Conservation (phyloP, 257 asterid species). For the Solanum ossicruentum region DNA sequence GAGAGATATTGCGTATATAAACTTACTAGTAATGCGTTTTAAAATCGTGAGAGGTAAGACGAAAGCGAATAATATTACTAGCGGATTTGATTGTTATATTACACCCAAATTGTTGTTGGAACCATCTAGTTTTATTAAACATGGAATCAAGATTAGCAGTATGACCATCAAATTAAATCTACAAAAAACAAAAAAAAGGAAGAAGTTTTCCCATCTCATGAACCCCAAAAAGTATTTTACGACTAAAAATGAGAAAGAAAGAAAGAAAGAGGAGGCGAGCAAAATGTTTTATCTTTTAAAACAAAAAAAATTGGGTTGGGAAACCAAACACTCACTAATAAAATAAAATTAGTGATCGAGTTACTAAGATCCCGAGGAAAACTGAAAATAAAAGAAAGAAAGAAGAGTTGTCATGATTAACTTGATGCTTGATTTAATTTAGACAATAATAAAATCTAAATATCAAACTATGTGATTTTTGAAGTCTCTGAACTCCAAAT, state of each 20-base stretch:
- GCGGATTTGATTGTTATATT: rapidly evolving
- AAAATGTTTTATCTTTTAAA: too few species aligned
- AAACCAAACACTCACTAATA: too few species aligned
- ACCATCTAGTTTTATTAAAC: not conserved
- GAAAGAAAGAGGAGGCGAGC: not conserved
- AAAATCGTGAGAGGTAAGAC: too few species aligned
- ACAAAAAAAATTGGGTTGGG: too few species aligned
- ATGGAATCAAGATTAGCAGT: not conserved
- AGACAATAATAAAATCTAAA: not conserved
- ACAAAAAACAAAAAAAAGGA: too few species aligned
- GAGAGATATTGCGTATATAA: too few species aligned
- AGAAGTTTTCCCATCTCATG: not conserved
- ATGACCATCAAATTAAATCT: too few species aligned
- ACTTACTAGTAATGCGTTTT: too few species aligned
- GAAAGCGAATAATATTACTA: too few species aligned
- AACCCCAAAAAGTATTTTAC: not conserved
- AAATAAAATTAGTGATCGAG: too few species aligned
- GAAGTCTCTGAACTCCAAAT: conserved; percentile 7
- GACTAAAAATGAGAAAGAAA: not conserved
- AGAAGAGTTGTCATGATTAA: not conserved
- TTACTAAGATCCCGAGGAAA: not conserved
- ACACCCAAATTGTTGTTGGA: too few species aligned
- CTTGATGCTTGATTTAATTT: not conserved
- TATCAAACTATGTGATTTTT: conserved; percentile 1
- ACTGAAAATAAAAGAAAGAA: not conserved